phyloP scores from a whole-genome alignment of 371 early-diverging fungal species.

The Mucor indicus region DNA sequence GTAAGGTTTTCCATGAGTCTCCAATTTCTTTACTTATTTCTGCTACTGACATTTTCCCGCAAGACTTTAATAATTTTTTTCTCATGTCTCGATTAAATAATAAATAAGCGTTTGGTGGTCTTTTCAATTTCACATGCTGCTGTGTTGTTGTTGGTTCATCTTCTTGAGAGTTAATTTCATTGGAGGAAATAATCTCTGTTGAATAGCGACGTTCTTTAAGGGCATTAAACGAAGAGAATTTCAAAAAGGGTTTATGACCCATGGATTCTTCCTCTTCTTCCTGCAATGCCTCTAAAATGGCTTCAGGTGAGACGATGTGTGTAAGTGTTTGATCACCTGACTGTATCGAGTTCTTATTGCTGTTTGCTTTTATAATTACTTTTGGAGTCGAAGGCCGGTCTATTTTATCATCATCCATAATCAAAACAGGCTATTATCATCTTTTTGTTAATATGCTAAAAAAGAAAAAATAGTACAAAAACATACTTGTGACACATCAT shows the following conservation, averaged over 20 bases:
- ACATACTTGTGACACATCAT: no score
- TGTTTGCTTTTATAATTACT: no score
- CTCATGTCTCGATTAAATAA: constrained; percentile 62
- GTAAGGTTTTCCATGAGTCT: constrained; percentile 49
- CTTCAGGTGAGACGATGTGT: constrained; percentile 47
- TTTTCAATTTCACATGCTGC: constrained; percentile 44
- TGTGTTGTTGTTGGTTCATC: background rate
- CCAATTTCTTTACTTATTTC: constrained; percentile 61
- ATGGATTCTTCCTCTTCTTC: constrained; percentile 42
- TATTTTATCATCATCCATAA: no score
- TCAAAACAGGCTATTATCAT: no score
- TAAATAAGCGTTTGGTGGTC: constrained; percentile 66
- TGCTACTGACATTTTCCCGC: constrained; percentile 55
- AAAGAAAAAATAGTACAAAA: no score
- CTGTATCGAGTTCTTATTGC: no score
- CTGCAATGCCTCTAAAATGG: constrained; percentile 38
- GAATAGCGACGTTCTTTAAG: constrained; percentile 15
- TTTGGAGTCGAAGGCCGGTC: no score
- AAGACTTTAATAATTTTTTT: constrained; percentile 46
- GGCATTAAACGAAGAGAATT: constrained; percentile 16
- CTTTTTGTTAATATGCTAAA: no score
- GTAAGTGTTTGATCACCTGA: no score
- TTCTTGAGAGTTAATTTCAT: background rate
- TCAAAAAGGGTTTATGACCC: constrained; percentile 21
- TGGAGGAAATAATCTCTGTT: background rate